Percentiles rank a stretch among this genome's conserved stretches.
These are phyloP conservation scores for Rhizopus delemar DNA, from an alignment of 371 early-diverging fungal species.

Conservation along the genomic window DNA sequence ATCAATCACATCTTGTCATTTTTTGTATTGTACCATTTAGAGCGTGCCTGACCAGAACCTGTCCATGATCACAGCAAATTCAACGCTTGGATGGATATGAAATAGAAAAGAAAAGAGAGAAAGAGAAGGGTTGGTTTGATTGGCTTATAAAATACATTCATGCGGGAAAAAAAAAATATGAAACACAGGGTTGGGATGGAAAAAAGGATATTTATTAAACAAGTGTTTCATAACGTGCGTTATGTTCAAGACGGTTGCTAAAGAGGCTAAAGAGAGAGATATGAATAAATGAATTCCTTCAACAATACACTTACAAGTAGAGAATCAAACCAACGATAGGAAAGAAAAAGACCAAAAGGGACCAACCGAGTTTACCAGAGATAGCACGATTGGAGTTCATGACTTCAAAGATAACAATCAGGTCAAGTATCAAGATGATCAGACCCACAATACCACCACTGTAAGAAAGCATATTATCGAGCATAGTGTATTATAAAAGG, in stretches of 20 bases:
- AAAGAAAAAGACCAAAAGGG: slow-evolving; percentile 64
- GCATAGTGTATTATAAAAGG: slow-evolving; percentile 18
- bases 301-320: slow-evolving; percentile 58
- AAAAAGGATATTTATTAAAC: slow-evolving; percentile 23
- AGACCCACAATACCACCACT: slow-evolving; percentile 52
- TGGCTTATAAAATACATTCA: not conserved
- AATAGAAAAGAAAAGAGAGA: not conserved
- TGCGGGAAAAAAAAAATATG: not conserved
- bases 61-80: no score
- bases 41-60: no score
- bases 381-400: slow-evolving; percentile 58
- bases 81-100: not conserved
- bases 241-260: slow-evolving; percentile 55
- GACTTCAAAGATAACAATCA: slow-evolving; percentile 64
- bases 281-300: slow-evolving; percentile 1
- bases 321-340: slow-evolving; percentile 59
- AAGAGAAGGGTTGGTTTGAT: not conserved
- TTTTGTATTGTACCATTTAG: no score
- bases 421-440: slow-evolving; percentile 58
- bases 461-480: slow-evolving; percentile 46
- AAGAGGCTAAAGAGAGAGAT: slow-evolving; percentile 48
- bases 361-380: slow-evolving; percentile 57
- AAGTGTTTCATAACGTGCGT: slow-evolving; percentile 50
- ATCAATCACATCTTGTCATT: no score
- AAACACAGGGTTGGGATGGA: not conserved